Evolutionary conservation across 306 rosid species (phyloP), one percentile per base, ranked within the genome.

Genomic region (Hippophae gyantsensis): DNA sequence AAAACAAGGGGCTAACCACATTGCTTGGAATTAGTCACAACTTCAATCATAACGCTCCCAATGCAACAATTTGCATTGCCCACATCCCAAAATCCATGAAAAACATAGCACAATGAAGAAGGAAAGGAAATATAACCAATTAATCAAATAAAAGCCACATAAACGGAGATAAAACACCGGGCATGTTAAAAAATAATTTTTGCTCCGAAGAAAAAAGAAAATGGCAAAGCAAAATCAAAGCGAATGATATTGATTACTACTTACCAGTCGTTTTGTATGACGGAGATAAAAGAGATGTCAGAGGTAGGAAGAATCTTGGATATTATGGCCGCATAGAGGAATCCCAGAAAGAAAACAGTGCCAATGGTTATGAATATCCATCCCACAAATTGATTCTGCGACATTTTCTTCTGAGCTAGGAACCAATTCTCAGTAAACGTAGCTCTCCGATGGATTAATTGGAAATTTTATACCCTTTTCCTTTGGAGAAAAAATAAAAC

Each of bases 201-300:
- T 3, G 13, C 8, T 13, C 10, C 8, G 23, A 18, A 18, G 23
- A 18, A 18, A 18, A 18, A 1, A 18, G 1, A 32, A 50, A 47
- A 48, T 18, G n/a, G 10, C 1, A 58, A 4, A 42, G 13, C 8
- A 48, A 23, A 50, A 3, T 23, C 3, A 8, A 9, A 63, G 42
- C 9, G 27, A 56, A 67, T 7, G 52, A 26, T 2, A 47, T 18
- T 32, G 3, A 32, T 4, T 46, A 43, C 46, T 13, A 1, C 1
- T 67, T 71, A 86, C 95, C 97, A 80, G 78, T 90, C 95, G 23
- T 83, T 81, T 75, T 90, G 95, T 43, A 90, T 40, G 56, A 82
- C 71, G 49, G 86, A 79, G 48, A 84, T 62, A 48, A 87, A 32
- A 25, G 82, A 40, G 46, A 74, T 55, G 23, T 69, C 52, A 0